Percentiles rank a stretch among this genome's conserved stretches.
These are phyloP conservation scores for Ceratobasidium sp. DNA, from an alignment of 1,284 basidiomycete species.

Conservation along the genomic window DNA sequence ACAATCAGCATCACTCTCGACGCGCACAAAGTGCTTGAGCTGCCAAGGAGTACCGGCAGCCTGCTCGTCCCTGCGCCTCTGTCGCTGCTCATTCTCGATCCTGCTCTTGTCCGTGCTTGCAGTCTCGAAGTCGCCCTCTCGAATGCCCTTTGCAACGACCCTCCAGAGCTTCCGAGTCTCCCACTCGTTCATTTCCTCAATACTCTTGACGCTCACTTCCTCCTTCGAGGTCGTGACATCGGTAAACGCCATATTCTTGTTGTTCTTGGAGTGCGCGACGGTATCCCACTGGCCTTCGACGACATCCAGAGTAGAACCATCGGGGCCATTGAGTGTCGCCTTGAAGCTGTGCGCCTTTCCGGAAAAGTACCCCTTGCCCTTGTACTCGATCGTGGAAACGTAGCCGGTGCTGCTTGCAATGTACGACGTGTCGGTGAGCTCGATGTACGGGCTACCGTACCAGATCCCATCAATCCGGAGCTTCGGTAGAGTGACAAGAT, in stretches of 20 bases:
- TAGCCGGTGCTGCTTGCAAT: conserved; percentile 85
- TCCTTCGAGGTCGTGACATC: conserved; percentile 63
- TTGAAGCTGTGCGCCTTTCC: conserved; percentile 96
- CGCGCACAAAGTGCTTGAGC: conserved; percentile 76
- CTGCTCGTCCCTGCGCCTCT: conserved; percentile 85
- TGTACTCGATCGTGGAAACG: conserved; percentile 85
- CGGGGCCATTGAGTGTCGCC: conserved; percentile 69
- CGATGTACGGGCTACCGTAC: conserved; percentile 84
- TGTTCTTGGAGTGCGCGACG: conserved; percentile 64
- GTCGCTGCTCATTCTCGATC: conserved; percentile 96
- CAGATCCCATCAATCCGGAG: conserved; percentile 70
- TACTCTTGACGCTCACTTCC: conserved; percentile 72
- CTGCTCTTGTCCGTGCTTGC: conserved; percentile 89
- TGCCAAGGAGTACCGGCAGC: conserved; percentile 79
- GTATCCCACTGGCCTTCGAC: conserved; percentile 93
- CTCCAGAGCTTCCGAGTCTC: conserved; percentile 91
- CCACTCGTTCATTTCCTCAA: conserved; percentile 77
- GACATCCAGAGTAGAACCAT: conserved; percentile 61
- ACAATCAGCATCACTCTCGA: conserved; percentile 78
- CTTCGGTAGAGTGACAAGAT: conserved; percentile 91
- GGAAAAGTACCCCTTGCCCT: conserved; percentile 94
- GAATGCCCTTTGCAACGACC: conserved; percentile 89
- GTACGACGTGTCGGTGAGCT: conserved; percentile 84
- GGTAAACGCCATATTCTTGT: conserved; percentile 59
- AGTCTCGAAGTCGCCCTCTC: conserved; percentile 90